These are phyloP conservation scores for Kuraishia molischiana DNA, from an alignment of 805 yeast species.

Conservation along the genomic window DNA sequence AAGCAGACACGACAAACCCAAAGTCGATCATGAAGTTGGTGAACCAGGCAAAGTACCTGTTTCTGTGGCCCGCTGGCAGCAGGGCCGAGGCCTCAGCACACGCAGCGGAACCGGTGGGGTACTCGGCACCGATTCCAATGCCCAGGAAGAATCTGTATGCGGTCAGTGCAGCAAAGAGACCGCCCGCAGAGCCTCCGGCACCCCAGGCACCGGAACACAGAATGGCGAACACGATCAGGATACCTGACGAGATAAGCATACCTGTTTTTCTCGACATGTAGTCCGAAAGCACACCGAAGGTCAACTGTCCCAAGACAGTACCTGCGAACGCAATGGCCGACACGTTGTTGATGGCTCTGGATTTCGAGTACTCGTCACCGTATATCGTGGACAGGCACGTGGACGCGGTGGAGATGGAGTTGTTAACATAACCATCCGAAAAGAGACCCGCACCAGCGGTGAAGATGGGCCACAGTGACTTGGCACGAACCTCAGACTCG, in stretches of 20 bases:
- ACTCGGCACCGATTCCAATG: constrained; percentile 90
- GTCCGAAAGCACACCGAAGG: constrained; percentile 77
- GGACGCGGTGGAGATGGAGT: constrained; percentile 69
- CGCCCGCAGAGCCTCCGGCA: constrained; percentile 52
- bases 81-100: constrained; percentile 83
- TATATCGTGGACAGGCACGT: constrained; percentile 62
- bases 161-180: constrained; percentile 76
- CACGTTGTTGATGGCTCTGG: constrained; percentile 69
- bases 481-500: constrained; percentile 3
- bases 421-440: constrained; percentile 88
- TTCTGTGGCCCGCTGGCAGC: constrained; percentile 71
- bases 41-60: constrained; percentile 83
- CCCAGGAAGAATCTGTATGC: constrained; percentile 84
- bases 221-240: constrained; percentile 70
- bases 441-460: constrained; percentile 90
- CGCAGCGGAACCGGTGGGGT: constrained; percentile 88
- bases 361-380: constrained; percentile 47
- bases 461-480: constrained; percentile 50
- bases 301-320: constrained; percentile 77
- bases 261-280: constrained; percentile 72
- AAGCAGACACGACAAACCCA: constrained; percentile 77
- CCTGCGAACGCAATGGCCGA: constrained; percentile 88
- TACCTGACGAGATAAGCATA: constrained; percentile 68
- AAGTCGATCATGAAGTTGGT: constrained; percentile 81
- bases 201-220: constrained; percentile 89